Evolutionary conservation across 352 stramenopile species (phyloP).

Genomic region (Pythium diclinum): DNA sequence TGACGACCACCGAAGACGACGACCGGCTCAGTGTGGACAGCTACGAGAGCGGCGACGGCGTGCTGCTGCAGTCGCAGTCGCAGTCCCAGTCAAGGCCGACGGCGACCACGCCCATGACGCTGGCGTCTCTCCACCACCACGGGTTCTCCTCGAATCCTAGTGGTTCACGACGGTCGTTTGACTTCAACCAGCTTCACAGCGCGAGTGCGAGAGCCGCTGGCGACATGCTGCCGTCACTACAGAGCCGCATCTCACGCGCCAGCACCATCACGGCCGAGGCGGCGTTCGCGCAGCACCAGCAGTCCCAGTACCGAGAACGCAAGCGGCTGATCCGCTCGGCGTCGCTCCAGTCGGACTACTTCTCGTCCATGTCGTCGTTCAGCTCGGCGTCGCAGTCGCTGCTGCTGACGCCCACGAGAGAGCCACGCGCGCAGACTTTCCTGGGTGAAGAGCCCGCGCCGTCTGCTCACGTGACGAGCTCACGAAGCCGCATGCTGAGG

Average conservation of each 20-base stretch:
- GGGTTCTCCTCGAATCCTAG: background rate
- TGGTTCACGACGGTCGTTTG: background rate
- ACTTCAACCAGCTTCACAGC: background rate
- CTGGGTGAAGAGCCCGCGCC: conserved; percentile 10
- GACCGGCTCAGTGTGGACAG: conserved; percentile 16
- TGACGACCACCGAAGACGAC: conserved; percentile 3
- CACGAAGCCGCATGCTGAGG: conserved; percentile 17
- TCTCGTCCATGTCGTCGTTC: conserved; percentile 40
- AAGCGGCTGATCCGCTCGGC: conserved; percentile 69
- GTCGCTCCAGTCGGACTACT: conserved; percentile 78
- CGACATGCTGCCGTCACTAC: conserved; percentile 31
- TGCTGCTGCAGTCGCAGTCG: background rate
- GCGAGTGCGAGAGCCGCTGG: conserved; percentile 18
- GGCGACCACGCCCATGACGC: background rate
- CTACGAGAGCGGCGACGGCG: conserved; percentile 10
- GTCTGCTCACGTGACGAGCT: background rate
- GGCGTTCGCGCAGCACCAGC: conserved; percentile 5
- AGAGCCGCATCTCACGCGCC: conserved; percentile 13
- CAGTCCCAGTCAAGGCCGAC: background rate
- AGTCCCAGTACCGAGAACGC: conserved; percentile 42
- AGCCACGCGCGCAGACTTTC: conserved; percentile 19
- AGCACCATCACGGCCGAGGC: background rate
- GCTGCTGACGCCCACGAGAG: background rate
- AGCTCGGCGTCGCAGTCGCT: background rate
- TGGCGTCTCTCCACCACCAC: conserved; percentile 14